Evolutionary conservation across 108 stramenopile genomes (phyloP), one percentile per base, ranked within the genome.

Genomic region (Fragilariopsis cylindrus): DNA sequence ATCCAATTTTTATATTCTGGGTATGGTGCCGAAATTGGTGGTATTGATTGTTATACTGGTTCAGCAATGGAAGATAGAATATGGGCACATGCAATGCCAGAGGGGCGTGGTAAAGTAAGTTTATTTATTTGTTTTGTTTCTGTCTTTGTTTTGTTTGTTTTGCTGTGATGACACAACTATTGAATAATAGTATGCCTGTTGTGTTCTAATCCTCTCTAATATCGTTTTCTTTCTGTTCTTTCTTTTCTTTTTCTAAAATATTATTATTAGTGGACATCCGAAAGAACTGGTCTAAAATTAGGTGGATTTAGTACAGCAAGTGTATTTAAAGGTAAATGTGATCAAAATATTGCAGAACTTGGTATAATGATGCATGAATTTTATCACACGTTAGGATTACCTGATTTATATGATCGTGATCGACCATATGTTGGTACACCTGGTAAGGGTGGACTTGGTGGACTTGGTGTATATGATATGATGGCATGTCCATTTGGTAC

Each of bases 11-110:
- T 91, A 21, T 85, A 88, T 55, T 76, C 82, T 15, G 92, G 92
- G 21, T 89, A 90, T 65, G 85, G 83, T 3, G 92, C 92, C 16
- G 92, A 93, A 70, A 41, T 44, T 42, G 66, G 66, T 47, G 54
- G 12, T 8, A 18, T 16, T 6, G 74, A 75, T 52, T 75, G 74
- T 45, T n/a, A 66, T 44, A 56, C 7, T 18, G 74, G 65, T 12
- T 21, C 55, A 7, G 0, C 6, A 7, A n/a, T 4, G 16, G 13
- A 44, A 5, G 19, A 75, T 57, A 48, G 74, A 45, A 68, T 75
- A 50, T 13, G 47, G 62, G 63, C 73, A 21, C 60, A 55, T 2
- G 16, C 69, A 2, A 15, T 41, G 19, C 50, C 50, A 52, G 50
- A 52, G 2, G 50, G 50, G 0, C 50, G 50, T n/a, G 15, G 16